Percentiles rank a stretch among this genome's conserved stretches.
Conservation (phyloP, 306 rosid species). For the Prunus padus region DNA sequence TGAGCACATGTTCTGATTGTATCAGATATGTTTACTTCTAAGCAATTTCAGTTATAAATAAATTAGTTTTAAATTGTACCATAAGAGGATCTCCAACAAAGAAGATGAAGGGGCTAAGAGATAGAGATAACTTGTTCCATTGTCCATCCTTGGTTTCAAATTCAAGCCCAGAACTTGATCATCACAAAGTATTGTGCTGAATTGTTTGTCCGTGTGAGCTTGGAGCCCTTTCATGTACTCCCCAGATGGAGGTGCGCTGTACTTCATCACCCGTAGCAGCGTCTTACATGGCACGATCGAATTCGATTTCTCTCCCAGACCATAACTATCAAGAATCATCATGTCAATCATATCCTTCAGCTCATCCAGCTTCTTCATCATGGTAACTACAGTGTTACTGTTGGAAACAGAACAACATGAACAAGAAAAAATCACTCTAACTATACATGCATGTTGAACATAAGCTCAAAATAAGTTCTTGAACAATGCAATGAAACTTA, state of each 20-base stretch:
- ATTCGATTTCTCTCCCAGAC: neutral
- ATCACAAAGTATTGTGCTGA: constrained; percentile 15
- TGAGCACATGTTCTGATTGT: neutral
- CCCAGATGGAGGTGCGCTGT: constrained; percentile 11
- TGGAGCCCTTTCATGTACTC: neutral
- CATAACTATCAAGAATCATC: constrained; percentile 13
- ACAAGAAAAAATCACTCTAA: neutral
- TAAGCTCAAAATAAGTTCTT: no score
- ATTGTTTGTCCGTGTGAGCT: constrained; percentile 13
- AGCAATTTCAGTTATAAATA: no score
- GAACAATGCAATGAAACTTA: neutral
- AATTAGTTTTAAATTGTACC: neutral
- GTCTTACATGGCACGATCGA: constrained; percentile 1
- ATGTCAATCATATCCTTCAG: neutral
- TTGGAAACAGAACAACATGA: neutral
- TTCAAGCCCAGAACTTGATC: constrained; percentile 23
- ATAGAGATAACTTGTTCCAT: constrained; percentile 15
- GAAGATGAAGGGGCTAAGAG: constrained; percentile 17
- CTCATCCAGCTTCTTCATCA: constrained; percentile 9
- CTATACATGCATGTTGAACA: no score
- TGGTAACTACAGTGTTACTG: neutral
- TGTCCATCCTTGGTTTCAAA: constrained; percentile 25
- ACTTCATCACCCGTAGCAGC: constrained; percentile 18
- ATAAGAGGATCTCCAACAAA: constrained; percentile 20
- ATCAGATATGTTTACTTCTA: no score